Conservation (phyloP, 805 yeast genomes). For the Metschnikowia borealis region DNA sequence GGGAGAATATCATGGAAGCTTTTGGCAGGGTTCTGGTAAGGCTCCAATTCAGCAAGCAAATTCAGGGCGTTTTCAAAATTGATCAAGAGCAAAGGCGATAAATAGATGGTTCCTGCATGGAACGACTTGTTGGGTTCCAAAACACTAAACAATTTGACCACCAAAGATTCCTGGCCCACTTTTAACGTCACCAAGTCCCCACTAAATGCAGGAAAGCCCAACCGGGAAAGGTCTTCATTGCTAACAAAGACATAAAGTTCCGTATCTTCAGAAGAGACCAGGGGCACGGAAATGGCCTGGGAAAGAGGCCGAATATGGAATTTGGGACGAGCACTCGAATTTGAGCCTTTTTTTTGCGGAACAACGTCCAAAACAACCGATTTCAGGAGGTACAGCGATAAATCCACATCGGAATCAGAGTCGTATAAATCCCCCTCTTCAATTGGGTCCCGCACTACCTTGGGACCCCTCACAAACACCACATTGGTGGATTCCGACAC, state of each 20-base stretch:
- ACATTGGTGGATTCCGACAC: conserved; percentile 47
- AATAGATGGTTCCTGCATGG: conserved; percentile 37
- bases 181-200: conserved; percentile 57
- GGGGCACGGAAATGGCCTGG: conserved; percentile 23
- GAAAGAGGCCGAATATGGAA: conserved; percentile 30
- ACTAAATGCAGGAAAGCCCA: conserved; percentile 57
- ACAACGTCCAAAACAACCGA: conserved; percentile 20
- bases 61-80: conserved; percentile 41
- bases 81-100: conserved; percentile 60
- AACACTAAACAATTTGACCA: conserved; percentile 51
- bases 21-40: conserved; percentile 6
- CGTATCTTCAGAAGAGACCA: conserved; percentile 29
- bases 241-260: conserved; percentile 41
- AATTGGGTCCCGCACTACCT: not conserved
- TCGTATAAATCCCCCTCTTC: not conserved
- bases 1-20: conserved; percentile 31
- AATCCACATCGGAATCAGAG: conserved; percentile 19
- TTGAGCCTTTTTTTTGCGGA: not conserved
- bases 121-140: conserved; percentile 56
- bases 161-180: conserved; percentile 7
- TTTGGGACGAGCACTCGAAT: not conserved
- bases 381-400: conserved; percentile 33
- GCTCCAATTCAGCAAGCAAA: conserved; percentile 20
- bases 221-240: conserved; percentile 44
- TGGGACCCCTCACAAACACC: conserved; percentile 42